Conservation (phyloP, 2,329 filamentous ascomycete genomes). For the Colletotrichum tabaci region DNA sequence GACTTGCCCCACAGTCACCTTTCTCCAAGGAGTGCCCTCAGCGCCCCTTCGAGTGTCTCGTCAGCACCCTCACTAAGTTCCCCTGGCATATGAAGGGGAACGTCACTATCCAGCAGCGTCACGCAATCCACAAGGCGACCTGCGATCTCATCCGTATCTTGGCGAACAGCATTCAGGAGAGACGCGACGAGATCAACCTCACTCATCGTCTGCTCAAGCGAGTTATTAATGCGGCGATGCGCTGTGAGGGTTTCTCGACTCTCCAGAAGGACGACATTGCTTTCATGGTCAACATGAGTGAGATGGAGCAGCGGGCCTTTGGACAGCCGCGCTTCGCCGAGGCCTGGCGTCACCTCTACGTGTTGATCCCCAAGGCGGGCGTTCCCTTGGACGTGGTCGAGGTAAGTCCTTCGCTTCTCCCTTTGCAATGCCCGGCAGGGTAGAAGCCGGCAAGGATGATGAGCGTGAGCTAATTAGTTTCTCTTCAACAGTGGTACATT, state of each 20-base stretch:
- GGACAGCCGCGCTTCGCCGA: slow-evolving; percentile 64
- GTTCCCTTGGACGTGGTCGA: slow-evolving; percentile 68
- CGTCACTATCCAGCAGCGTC: slow-evolving; percentile 72
- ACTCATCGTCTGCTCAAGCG: slow-evolving; percentile 69
- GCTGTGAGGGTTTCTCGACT: slow-evolving; percentile 73
- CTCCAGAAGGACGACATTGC: slow-evolving; percentile 74
- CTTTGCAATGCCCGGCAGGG: slow-evolving; percentile 7
- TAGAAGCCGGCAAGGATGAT: background rate
- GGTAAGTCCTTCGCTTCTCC: slow-evolving; percentile 55
- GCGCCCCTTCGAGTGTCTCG: slow-evolving; percentile 75
- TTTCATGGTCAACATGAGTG: slow-evolving; percentile 55
- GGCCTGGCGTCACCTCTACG: slow-evolving; percentile 68
- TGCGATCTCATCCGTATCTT: slow-evolving; percentile 59
- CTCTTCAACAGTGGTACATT: slow-evolving; percentile 67
- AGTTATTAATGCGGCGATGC: slow-evolving; percentile 66
- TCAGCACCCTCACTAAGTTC: slow-evolving; percentile 74
- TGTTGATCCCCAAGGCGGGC: slow-evolving; percentile 64
- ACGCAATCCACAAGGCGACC: slow-evolving; percentile 66
- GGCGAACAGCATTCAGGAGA: slow-evolving; percentile 46
- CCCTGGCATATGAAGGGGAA: slow-evolving; percentile 72
- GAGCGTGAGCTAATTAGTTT: slow-evolving; percentile 38
- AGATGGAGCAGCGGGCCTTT: slow-evolving; percentile 54
- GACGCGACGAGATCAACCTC: slow-evolving; percentile 60
- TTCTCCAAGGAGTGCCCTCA: slow-evolving; percentile 74
- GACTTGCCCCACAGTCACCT: slow-evolving; percentile 62